These are phyloP conservation scores for Penstemon barbatus DNA, from an alignment of 257 asterid species.

Conservation along the genomic window DNA sequence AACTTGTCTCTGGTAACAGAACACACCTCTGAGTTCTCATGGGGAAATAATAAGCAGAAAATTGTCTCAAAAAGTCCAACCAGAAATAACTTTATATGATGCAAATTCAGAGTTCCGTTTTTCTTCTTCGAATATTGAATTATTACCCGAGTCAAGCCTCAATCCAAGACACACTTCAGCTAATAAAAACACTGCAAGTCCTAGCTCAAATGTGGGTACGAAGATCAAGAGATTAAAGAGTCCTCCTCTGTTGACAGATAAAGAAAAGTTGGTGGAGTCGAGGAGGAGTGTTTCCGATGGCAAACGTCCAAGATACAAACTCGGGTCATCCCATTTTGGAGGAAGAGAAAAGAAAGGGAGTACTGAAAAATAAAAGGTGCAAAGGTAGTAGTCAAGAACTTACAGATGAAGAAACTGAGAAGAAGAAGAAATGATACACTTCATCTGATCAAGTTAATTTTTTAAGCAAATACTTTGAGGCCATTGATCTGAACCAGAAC, in stretches of 20 bases:
- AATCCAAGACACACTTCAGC: constrained; percentile 23
- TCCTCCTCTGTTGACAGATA: constrained; percentile 14
- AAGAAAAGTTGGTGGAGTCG: constrained; percentile 18
- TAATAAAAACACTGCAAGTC: constrained; percentile 24
- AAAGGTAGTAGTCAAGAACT: constrained; percentile 23
- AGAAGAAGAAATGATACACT: constrained; percentile 7
- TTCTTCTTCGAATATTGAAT: neutral
- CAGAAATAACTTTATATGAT: constrained; percentile 9
- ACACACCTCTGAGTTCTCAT: constrained; percentile 13
- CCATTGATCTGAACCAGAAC: constrained; percentile 42
- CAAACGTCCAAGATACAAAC: constrained; percentile 29
- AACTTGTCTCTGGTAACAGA: constrained; percentile 1
- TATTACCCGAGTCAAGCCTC: constrained; percentile 25
- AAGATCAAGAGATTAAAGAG: constrained; percentile 23
- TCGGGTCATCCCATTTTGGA: constrained; percentile 18
- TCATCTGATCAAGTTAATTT: constrained; percentile 34
- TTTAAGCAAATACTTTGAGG: constrained; percentile 48
- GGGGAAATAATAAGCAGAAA: constrained; percentile 28
- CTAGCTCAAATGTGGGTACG: constrained; percentile 18
- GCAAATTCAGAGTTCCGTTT: constrained; percentile 4
- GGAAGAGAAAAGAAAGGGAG: constrained; percentile 25
- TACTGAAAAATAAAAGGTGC: constrained; percentile 24
- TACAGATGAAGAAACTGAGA: constrained; percentile 20
- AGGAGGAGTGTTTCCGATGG: constrained; percentile 21
- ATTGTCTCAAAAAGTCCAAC: constrained; percentile 26